phyloP scores from a whole-genome alignment of 257 asterid species.

The Nicotiana tabacum region DNA sequence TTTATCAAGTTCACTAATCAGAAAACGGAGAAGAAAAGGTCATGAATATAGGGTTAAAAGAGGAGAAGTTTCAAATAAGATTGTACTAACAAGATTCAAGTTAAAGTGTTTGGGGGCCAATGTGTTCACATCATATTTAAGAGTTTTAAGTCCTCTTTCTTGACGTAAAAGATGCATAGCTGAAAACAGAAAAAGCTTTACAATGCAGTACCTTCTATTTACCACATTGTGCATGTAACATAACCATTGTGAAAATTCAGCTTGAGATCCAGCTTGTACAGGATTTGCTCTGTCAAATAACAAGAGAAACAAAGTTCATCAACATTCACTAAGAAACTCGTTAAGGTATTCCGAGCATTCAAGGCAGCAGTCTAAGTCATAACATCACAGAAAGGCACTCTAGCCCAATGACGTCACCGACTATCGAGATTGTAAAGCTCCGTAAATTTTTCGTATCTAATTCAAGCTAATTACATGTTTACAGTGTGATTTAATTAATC shows the following conservation, averaged over 20 bases:
- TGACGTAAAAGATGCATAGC: background rate
- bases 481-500: no score
- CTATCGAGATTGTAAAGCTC: no score
- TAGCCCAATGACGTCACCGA: background rate
- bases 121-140: background rate
- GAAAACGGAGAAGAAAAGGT: background rate
- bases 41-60: background rate
- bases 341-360: background rate
- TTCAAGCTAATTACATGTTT: no score
- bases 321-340: background rate
- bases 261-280: conserved; percentile 74
- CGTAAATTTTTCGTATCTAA: no score
- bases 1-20: background rate
- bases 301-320: background rate
- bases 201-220: conserved; percentile 62
- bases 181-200: background rate
- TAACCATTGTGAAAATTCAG: conserved; percentile 80
- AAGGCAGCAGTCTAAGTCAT: background rate
- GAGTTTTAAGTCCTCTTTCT: background rate
- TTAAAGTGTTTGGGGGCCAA: background rate
- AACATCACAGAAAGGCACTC: background rate
- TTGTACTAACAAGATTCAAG: background rate
- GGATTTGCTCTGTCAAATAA: conserved; percentile 58
- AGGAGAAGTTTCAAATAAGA: background rate
- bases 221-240: conserved; percentile 87